Conservation (phyloP, 192 early-diverging fungal species). For the Backusella psychrophila region DNA sequence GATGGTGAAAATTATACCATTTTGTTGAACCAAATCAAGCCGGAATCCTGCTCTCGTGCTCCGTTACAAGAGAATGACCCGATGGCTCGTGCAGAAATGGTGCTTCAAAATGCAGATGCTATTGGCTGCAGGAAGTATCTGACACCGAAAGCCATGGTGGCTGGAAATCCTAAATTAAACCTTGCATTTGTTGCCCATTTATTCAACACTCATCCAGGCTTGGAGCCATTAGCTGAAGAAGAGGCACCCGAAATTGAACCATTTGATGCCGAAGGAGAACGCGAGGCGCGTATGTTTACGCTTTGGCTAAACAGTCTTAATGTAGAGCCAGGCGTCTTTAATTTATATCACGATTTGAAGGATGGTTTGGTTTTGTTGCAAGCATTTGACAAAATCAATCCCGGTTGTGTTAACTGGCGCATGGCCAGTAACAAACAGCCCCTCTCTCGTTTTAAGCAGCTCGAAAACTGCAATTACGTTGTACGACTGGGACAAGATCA, state of each 20-base stretch:
- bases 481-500: conserved; percentile 83
- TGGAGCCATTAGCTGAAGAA: conserved; percentile 86
- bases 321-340: conserved; percentile 97
- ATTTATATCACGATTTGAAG: conserved; percentile 93
- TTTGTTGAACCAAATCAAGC: conserved; percentile 89
- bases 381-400: conserved; percentile 92
- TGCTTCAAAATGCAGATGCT: conserved; percentile 89
- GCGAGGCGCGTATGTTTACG: conserved; percentile 89
- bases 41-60: conserved; percentile 73
- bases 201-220: conserved; percentile 97
- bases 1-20: conserved; percentile 97
- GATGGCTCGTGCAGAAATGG: conserved; percentile 79
- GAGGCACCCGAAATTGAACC: conserved; percentile 91
- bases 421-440: conserved; percentile 78
- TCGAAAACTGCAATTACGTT: conserved; percentile 98
- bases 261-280: conserved; percentile 78
- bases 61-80: conserved; percentile 81
- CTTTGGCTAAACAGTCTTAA: conserved; percentile 98
- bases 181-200: conserved; percentile 97
- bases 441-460: conserved; percentile 90
- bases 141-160: conserved; percentile 89
- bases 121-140: conserved; percentile 94
- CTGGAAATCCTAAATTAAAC: conserved; percentile 96
- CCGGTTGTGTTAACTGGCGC: conserved; percentile 91
- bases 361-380: conserved; percentile 93